Conservation (phyloP, 139 green algal species). For the Chlorella sp. region DNA sequence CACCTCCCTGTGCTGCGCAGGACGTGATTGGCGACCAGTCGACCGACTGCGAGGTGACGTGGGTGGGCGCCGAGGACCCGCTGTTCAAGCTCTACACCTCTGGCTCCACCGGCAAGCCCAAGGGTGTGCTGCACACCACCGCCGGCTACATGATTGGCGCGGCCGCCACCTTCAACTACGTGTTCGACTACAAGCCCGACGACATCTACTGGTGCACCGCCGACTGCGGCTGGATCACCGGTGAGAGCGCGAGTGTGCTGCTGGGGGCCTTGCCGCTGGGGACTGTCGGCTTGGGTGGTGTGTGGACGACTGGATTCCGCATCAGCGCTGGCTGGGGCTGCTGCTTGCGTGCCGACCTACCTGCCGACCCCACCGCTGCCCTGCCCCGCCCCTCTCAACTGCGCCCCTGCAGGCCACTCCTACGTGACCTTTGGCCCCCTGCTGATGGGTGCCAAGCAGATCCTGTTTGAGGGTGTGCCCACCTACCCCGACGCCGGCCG, state of each 20-base stretch:
- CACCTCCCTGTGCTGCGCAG: conserved; percentile 15
- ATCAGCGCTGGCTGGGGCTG: no score
- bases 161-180: conserved; percentile 71
- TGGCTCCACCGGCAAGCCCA: conserved; percentile 96
- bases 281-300: no score
- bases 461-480: conserved; percentile 95
- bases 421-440: conserved; percentile 92
- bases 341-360: no score
- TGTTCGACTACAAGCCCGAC: conserved; percentile 79
- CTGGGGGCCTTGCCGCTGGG: no score
- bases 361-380: neutral
- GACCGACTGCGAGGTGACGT: conserved; percentile 80
- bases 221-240: conserved; percentile 99
- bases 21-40: conserved; percentile 73
- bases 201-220: conserved; percentile 98
- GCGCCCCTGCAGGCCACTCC: conserved; percentile 64
- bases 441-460: conserved; percentile 80
- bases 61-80: conserved; percentile 91
- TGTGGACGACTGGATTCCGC: no score
- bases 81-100: conserved; percentile 98
- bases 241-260: no score
- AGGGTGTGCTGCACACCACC: conserved; percentile 95
- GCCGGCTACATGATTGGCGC: conserved; percentile 90
- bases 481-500: conserved; percentile 88
- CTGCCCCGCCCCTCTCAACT: neutral